Base-by-base conservation (phyloP, 148 eudicot genomes). In the Chenopodium berlandieri region DNA sequence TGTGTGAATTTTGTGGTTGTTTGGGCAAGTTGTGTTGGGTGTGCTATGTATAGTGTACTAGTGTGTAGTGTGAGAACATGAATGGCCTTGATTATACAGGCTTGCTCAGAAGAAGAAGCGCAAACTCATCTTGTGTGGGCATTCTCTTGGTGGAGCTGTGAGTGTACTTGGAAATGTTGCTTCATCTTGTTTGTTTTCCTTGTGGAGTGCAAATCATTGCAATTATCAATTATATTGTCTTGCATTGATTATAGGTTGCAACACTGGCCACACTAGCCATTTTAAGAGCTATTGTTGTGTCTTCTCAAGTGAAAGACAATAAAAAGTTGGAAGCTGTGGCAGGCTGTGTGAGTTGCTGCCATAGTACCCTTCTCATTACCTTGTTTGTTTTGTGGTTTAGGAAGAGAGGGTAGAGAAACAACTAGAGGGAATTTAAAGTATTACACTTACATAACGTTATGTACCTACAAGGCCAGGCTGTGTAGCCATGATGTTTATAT, bases 81-180 rank as follows among this genome's bases (percentile, higher is more conserved):
- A 23, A 23, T 23, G 37, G 99, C 98, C 71, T 85, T 94, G 86
- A 81, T 81, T 96, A 63, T 96, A 94, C 86, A 92, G 86, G 88
- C 97, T 96, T 85, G 99, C 99, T 77, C 99, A 94, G 87, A 96
- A 89, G 82, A 96, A 96, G 90, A 92, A 90, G 74, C 85, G 93
- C 27, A 96, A 94, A 85, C 99, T 96, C 77, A 98, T 96, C 73
- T 80, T 96, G 31, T 96, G 99, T 89, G 99, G 99, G 60, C 99
- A 96, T 90, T 96, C 99, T 80, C 98, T 96, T 81, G 99, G 99
- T 77, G 98, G 99, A 89, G 99, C 98, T 80, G 99, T 96, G 87
- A 90, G 97, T 84, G 70, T 64, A 30, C 66, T 81, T 75, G 69
- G 56, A 32, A 27, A 63, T 67, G 78, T 75, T 75, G 63, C 31